Base-by-base conservation (phyloP, 768 basidiomycete genomes). In the Suillus discolor region DNA sequence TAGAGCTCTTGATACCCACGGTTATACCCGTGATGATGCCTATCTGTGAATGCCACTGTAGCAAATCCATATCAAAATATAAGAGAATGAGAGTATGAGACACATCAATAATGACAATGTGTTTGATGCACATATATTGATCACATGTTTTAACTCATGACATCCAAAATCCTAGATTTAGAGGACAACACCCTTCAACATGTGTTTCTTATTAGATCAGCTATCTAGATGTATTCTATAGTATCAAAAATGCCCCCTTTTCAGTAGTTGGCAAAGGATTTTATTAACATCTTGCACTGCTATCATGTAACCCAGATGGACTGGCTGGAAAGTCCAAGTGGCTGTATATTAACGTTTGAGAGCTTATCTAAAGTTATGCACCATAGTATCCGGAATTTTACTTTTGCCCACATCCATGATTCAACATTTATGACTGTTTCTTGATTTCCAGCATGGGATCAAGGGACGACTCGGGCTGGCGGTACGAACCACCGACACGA, bases 401-500 rank as follows among this genome's bases (percentile, higher is more conserved):
- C 44, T n/a, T 44, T 44, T 20, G 44, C 44, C 7, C 44, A 44
- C 44, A 18, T 44, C 44, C n/a, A n/a, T n/a, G n/a, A n/a, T n/a
- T n/a, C n/a, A n/a, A n/a, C n/a, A n/a, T 9, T 70, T 54, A 76
- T 54, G 45, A 61, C 0, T 39, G 38, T 64, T 79, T 76, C 60
- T 74, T 69, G 20, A 80, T 73, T 69, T 94, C 91, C 38, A 92
- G 81, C 57, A 97, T 72, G 3, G 97, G 97, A 74, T 99, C 97
- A 39, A 97, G 86, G 53, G 84, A 81, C 3, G 89, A 86, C 59
- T 87, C 86, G 4, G 97, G 97, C 65, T 96, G 89, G 51, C 96
- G 91, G 79, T 98, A 99, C 16, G 95, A 96, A 55, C 88, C 89
- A 64, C 88, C 89, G 63, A 82, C 82, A 55, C 88, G 87, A 77